phyloP scores from a whole-genome alignment of 495 filamentous ascomycete species.

The Platismatia glauca region DNA sequence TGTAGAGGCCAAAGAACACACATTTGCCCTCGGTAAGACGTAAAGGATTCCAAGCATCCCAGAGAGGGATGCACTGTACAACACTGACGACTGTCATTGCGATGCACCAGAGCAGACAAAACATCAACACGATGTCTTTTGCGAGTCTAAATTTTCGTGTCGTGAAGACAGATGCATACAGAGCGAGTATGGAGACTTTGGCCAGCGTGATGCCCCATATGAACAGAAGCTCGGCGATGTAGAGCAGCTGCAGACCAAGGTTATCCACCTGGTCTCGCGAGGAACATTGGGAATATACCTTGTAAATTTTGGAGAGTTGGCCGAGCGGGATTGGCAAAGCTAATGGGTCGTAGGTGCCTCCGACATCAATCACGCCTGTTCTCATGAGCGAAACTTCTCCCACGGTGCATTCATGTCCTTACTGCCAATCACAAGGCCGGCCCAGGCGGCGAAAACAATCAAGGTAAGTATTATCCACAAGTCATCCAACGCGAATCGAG shows the following conservation, averaged over 20 bases:
- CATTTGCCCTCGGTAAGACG: not conserved
- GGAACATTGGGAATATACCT: not conserved
- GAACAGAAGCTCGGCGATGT: not conserved
- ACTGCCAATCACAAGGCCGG: not conserved
- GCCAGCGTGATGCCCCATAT: not conserved
- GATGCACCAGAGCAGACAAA: not conserved
- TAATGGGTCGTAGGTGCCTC: not conserved
- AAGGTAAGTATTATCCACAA: not conserved
- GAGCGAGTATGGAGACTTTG: not conserved
- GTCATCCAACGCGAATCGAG: not conserved
- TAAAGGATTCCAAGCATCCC: not conserved
- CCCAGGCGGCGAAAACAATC: not conserved
- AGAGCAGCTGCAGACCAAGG: not conserved
- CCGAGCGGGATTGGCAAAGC: not conserved
- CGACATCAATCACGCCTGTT: not conserved
- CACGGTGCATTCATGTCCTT: not conserved
- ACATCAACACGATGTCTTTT: not conserved
- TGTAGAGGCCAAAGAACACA: not conserved
- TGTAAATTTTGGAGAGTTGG: not conserved
- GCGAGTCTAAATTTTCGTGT: not conserved
- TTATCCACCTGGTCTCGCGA: not conserved
- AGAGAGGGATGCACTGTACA: not conserved
- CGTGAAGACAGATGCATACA: not conserved
- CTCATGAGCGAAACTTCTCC: not conserved
- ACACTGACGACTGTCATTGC: not conserved